phyloP scores from a whole-genome alignment of 352 stramenopile species.

The Phytophthora megakarya region DNA sequence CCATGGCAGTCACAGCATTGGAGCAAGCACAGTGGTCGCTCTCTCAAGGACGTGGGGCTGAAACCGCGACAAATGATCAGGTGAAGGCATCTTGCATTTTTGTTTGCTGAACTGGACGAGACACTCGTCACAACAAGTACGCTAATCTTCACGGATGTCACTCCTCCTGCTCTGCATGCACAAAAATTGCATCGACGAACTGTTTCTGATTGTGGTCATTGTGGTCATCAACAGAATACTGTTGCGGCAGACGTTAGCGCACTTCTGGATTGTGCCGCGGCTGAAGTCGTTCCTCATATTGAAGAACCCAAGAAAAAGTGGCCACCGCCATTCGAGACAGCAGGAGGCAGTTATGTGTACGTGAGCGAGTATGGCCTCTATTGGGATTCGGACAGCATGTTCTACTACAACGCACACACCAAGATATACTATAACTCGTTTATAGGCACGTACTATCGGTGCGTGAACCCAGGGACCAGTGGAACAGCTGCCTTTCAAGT shows the following conservation, averaged over 20 bases:
- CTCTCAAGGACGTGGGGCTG: conserved; percentile 51
- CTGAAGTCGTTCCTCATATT: conserved; percentile 55
- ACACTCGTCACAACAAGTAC: conserved; percentile 13
- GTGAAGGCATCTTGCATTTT: conserved; percentile 46
- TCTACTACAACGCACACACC: conserved; percentile 78
- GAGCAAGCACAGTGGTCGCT: conserved; percentile 86
- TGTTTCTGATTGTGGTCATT: conserved; percentile 15
- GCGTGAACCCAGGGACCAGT: conserved; percentile 28
- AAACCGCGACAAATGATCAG: conserved; percentile 44
- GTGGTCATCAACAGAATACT: conserved; percentile 30
- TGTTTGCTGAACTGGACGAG: conserved; percentile 39
- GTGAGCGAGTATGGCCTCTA: conserved; percentile 71
- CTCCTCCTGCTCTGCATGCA: conserved; percentile 29
- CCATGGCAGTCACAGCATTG: conserved; percentile 63
- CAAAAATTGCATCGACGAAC: conserved; percentile 4
- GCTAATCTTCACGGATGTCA: conserved; percentile 40
- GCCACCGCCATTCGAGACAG: conserved; percentile 79
- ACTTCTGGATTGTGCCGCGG: conserved; percentile 62
- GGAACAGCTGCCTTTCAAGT: conserved; percentile 44
- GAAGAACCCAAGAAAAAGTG: conserved; percentile 81
- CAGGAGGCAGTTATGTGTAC: conserved; percentile 77
- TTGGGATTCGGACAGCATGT: conserved; percentile 84
- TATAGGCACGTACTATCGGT: conserved; percentile 68
- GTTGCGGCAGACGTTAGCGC: conserved; percentile 63
- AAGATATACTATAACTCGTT: conserved; percentile 83